Base-by-base conservation (phyloP, 129 eudicot genomes). In the Flaveria bidentis region DNA sequence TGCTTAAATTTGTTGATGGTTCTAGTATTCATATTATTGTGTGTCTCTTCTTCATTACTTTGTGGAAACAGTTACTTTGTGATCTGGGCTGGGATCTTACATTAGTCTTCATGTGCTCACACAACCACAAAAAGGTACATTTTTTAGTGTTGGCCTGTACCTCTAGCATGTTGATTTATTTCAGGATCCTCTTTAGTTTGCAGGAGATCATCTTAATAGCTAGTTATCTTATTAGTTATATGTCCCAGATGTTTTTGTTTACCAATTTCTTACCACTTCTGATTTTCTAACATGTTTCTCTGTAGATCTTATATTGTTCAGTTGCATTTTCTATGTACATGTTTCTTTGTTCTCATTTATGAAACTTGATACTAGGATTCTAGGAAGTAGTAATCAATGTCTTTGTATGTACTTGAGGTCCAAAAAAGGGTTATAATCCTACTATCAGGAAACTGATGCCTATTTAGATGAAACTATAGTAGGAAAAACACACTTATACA, bases 281-380 rank as follows among this genome's bases (percentile, higher is more conserved):
- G 66, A 23, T 22, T 23, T 14, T 36, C 22, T 8, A 13, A 15
- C 69, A 28, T 11, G 5, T 28, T 26, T 63, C 69, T 10, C 0
- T 15, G 0, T 28, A 13, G 69, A 1, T 64, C 69, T 64, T 64
- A 64, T 0, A 64, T 12, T 62, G 0, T 62, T 62, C 44, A 12
- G 39, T 60, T 60, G n/a, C 9, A 60, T 60, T 62, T 62, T n/a
- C 67, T 28, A 25, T 26, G 67, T 62, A 62, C 20, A 2, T 62
- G 67, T 12, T 62, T 62, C 67, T 12, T 57, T 62, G 67, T 62
- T 58, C 65, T 58, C 65, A 58, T 58, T 62, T 28, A 55, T 13
- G 25, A 55, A 55, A 55, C 61, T 55, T 55, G 1, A 50, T 50
- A 23, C 12, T n/a, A 55, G 61, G 3, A 17, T 50, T 10, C 23